Evolutionary conservation across 768 basidiomycete genomes (phyloP).

Genomic region (Auriscalpium vulgare): DNA sequence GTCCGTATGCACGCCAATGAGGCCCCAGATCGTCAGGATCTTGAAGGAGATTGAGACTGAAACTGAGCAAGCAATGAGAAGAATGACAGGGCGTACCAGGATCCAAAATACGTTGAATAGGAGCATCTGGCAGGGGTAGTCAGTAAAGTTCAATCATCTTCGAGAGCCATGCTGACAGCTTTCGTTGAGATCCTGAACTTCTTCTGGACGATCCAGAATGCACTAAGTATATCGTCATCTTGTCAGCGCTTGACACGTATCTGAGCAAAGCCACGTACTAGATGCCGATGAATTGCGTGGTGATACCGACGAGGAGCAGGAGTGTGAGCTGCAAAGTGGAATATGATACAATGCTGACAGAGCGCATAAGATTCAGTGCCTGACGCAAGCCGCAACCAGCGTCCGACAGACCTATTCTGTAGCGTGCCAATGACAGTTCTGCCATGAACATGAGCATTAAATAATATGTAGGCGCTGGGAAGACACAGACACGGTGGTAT

Average conservation of each 20-base stretch:
- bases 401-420: slow-evolving; percentile 48
- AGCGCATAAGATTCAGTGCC: not conserved
- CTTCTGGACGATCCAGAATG: slow-evolving; percentile 66
- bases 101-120: slow-evolving; percentile 69
- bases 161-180: slow-evolving; percentile 27
- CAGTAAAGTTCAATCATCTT: not conserved
- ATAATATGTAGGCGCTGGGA: not conserved
- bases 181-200: slow-evolving; percentile 57
- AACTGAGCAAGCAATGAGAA: not conserved
- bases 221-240: slow-evolving; percentile 25
- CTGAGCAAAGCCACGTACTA: slow-evolving; percentile 36
- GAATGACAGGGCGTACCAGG: slow-evolving; percentile 31
- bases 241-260: not conserved
- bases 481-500: slow-evolving; percentile 59
- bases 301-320: slow-evolving; percentile 58
- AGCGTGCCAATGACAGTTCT: slow-evolving; percentile 67
- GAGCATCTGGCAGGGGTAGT: slow-evolving; percentile 44
- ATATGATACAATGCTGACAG: slow-evolving; percentile 53
- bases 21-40: slow-evolving; percentile 66
- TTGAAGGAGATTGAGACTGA: slow-evolving; percentile 16
- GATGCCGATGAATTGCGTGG: slow-evolving; percentile 57
- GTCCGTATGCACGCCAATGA: slow-evolving; percentile 66
- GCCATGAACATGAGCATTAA: slow-evolving; percentile 1
- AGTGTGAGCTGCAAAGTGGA: slow-evolving; percentile 66
- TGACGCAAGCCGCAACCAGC: not conserved